Base-by-base conservation (phyloP, 352 stramenopile species). In the Globisporangium irregulare region DNA sequence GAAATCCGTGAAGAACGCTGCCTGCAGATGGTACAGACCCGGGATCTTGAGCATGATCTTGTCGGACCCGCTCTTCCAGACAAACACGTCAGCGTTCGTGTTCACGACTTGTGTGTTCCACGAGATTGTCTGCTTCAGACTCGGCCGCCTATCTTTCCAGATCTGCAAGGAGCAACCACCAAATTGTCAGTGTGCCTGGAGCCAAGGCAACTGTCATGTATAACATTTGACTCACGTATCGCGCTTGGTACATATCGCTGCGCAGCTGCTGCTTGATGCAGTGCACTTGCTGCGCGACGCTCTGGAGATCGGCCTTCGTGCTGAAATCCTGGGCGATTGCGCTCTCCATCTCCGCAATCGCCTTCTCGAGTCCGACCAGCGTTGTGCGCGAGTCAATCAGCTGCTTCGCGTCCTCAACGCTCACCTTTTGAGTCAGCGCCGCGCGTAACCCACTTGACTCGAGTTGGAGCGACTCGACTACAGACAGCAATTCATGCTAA, bases 31-130 rank as follows among this genome's bases (percentile, higher is more conserved):
- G 67, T 92, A 90, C 18, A 93, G 73, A 1, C 86, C 86, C 5
- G 86, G 83, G 3, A 92, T 60, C 36, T 81, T 73, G 22, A 89
- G 70, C 34, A 69, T 70, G 12, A 92, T 68, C n/a, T 66, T 66
- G 51, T 93, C 83, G 3, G 73, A 75, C 3, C 76, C 77, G 14
- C 70, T 62, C 36, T 87, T 76, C 86, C 86, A 93, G 10, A 85
- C 67, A 55, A 93, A 92, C 50, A 93, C 70, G 34, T 92, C 82
- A 20, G 74, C 62, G 36, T 80, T 87, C 18, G 83, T 88, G 68
- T 92, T 93, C 32, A 92, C 79, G 5, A 83, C 75, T 63, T 92
- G 81, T n/a, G 81, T 73, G 34, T 68, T 84, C 86, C 86, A 93
- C 18, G 64, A n/a, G 18, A 93, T 77, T 18, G 80, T 90, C 61